A percentile compares a stretch with the other conserved stretches of the same genome.
Conservation (phyloP, 192 early-diverging fungal genomes). For the Coemansia sp. region DNA sequence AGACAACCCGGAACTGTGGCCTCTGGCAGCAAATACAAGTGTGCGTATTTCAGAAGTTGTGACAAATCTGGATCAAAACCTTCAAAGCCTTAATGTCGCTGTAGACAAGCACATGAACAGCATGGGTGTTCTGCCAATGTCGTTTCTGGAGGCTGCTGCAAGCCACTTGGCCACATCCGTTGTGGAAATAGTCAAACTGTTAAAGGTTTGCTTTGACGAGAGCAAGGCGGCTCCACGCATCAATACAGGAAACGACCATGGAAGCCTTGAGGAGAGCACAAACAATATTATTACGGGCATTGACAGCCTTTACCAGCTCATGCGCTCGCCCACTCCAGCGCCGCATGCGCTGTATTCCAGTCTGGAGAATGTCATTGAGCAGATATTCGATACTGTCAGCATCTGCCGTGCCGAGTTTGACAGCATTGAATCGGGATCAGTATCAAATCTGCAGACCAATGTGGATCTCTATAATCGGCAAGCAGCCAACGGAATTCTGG, state of each 20-base stretch:
- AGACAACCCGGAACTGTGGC: constrained; percentile 36
- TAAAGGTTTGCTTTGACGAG: constrained; percentile 52
- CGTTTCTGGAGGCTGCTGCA: constrained; percentile 78
- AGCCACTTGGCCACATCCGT: constrained; percentile 76
- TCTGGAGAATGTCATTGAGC: constrained; percentile 35
- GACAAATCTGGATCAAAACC: constrained; percentile 36
- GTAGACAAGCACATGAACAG: constrained; percentile 78
- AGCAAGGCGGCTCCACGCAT: constrained; percentile 41
- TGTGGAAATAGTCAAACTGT: constrained; percentile 70
- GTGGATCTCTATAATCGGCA: constrained; percentile 24
- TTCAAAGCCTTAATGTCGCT: constrained; percentile 69
- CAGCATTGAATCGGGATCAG: constrained; percentile 11
- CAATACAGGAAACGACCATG: constrained; percentile 1
- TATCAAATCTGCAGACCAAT: constrained; percentile 16
- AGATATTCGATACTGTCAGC: constrained; percentile 34
- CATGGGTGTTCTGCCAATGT: constrained; percentile 64
- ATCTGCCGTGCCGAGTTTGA: constrained; percentile 31
- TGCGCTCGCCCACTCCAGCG: constrained; percentile 32
- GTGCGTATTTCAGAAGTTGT: constrained; percentile 30
- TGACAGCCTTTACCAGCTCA: constrained; percentile 47
- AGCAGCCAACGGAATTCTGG: constrained; percentile 26
- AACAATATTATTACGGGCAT: constrained; percentile 52
- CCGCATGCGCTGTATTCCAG: constrained; percentile 44
- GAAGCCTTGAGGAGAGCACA: constrained; percentile 49
- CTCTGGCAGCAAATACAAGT: constrained; percentile 54